A percentile compares a stretch with the other conserved stretches of the same genome.
These are phyloP conservation scores for Candida piceae DNA, from an alignment of 805 yeast genomes.

Conservation along the genomic window DNA sequence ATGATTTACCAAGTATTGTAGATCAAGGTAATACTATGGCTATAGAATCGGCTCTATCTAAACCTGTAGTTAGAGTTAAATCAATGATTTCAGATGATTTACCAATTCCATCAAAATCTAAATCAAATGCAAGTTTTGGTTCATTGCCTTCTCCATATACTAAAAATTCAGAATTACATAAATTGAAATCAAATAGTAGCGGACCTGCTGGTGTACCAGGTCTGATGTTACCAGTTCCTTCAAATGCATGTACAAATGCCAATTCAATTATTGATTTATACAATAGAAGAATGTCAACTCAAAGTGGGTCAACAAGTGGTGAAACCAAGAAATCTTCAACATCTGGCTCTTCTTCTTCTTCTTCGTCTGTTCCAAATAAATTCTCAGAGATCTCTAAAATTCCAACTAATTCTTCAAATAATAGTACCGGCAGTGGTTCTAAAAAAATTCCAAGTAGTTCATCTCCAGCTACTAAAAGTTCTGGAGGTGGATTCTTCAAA, in stretches of 20 bases:
- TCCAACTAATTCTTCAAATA: no score
- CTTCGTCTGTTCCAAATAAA: background rate
- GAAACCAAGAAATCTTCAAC: conserved; percentile 1
- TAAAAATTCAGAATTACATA: background rate
- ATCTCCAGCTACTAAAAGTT: no score
- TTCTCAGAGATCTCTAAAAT: no score
- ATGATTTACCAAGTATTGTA: conserved; percentile 21
- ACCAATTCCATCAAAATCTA: conserved; percentile 4
- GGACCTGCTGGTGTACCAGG: background rate
- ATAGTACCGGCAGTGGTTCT: no score
- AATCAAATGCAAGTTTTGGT: conserved; percentile 8
- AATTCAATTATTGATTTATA: conserved; percentile 28
- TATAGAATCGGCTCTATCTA: conserved; percentile 8
- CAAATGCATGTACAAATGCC: conserved; percentile 4
- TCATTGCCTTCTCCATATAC: conserved; percentile 5
- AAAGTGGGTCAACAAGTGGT: conserved; percentile 3
- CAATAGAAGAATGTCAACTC: conserved; percentile 25
- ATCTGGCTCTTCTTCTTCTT: background rate
- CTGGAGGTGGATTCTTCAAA: no score
- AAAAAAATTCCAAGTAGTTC: no score
- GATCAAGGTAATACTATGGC: conserved; percentile 16
- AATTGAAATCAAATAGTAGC: background rate
- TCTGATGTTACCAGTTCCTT: conserved; percentile 1
- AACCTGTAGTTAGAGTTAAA: conserved; percentile 16
- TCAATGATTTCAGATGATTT: conserved; percentile 18